Base-by-base conservation (phyloP, 768 basidiomycete species). In the Lactarius hengduanensis region DNA sequence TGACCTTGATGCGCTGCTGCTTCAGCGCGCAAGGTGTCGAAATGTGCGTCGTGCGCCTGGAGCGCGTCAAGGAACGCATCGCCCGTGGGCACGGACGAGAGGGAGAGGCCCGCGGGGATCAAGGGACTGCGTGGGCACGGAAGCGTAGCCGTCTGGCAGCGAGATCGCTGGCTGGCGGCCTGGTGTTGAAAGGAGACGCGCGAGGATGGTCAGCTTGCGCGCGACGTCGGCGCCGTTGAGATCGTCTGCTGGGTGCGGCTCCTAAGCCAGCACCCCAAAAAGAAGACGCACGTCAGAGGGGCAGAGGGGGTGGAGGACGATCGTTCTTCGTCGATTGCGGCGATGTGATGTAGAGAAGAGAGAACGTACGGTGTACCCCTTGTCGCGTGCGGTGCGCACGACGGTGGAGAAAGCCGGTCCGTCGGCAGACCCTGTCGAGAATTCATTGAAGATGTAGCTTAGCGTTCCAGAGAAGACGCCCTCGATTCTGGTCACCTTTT, bases 401-500 rank as follows among this genome's bases (percentile, higher is more conserved):
- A 98, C 89, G 30, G 92, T 88, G 5, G 94, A 96, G 79, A 99
- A 98, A 34, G 80, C 79, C 1, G 89, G 88, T 0, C 89, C 90
- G 58, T 84, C 83, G 5, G 86, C 78, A 56, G 83, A 81, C 1
- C 85, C 87, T 4, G 86, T 88, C 2, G 92, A 89, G 79, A 95
- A 93, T 69, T 94, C 88, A 79, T 98, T 98, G 84, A 99, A 99
- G 79, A 99, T 98, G 80, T 98, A 99, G 75, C 91, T 94, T 83
- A 99, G 86, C 3, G 97, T 99, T 10, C 97, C 97, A 5, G 92
- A 95, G 77, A 99, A 93, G 26, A 98, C 97, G 45, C 97, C 97
- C 77, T 99, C 97, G 70, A 98, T 92, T 81, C 93, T 96, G 72
- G 82, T 79, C 68, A 96, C 80, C 89, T 92, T n/a, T 67, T 30